Percentiles rank a stretch among this genome's conserved stretches.
phyloP scores from a whole-genome alignment of 2,329 filamentous ascomycete species.

The Lasiodiplodia theobromae region DNA sequence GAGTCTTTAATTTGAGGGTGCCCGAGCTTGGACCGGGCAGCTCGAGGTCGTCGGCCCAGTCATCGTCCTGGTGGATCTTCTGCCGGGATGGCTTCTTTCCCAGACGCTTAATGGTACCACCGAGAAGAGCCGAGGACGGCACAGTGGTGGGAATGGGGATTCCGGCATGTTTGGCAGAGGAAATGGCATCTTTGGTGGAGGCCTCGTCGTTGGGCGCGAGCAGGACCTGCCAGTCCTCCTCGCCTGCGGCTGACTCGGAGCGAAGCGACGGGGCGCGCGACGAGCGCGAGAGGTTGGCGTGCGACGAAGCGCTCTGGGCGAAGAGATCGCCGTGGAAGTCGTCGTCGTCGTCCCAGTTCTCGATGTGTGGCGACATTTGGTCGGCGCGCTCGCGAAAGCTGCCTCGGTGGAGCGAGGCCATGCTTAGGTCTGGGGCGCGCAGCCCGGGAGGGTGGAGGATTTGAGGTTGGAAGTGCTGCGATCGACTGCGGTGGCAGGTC shows the following conservation, averaged over 20 bases:
- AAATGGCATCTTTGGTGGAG: conserved; percentile 84
- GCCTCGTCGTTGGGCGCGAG: conserved; percentile 84
- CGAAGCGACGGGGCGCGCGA: conserved; percentile 84
- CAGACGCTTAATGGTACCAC: conserved; percentile 90
- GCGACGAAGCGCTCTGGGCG: conserved; percentile 71
- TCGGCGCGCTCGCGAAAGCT: conserved; percentile 49
- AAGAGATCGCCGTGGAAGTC: conserved; percentile 72
- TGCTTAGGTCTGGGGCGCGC: conserved; percentile 33
- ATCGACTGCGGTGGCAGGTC: conserved; percentile 23
- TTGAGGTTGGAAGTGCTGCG: conserved; percentile 33
- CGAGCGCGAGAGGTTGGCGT: conserved; percentile 62
- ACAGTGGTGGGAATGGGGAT: conserved; percentile 90
- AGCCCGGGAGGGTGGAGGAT: conserved; percentile 32
- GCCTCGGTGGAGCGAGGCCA: conserved; percentile 43
- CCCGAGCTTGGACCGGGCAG: conserved; percentile 46
- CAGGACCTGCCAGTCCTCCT: conserved; percentile 88
- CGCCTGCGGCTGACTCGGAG: conserved; percentile 74
- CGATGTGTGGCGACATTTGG: conserved; percentile 64
- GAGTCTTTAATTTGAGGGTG: conserved; percentile 53
- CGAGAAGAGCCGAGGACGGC: conserved; percentile 85
- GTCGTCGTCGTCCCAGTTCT: conserved; percentile 68
- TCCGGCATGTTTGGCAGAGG: conserved; percentile 84
- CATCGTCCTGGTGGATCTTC: conserved; percentile 56
- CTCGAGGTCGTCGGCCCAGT: conserved; percentile 60
- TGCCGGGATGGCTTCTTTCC: conserved; percentile 62